Evolutionary conservation across 2,329 filamentous ascomycete genomes (phyloP).

Genomic region (Venturia aucupariae): DNA sequence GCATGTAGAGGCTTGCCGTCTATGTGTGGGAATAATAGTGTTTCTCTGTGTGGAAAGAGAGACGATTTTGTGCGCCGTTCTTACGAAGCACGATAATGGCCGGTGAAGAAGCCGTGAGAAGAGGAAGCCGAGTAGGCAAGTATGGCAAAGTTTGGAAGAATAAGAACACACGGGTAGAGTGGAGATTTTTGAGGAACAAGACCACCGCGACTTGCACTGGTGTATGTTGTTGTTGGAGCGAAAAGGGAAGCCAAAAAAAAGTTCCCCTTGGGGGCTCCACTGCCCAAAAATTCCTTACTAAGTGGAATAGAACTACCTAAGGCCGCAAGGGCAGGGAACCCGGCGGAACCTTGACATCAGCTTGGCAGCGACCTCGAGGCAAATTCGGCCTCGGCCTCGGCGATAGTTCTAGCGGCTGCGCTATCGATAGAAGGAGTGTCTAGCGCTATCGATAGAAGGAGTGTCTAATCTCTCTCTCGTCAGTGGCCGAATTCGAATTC

Average conservation of each 20-base stretch:
- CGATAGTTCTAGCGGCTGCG: neutral
- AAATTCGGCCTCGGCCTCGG: neutral
- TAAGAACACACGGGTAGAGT: neutral
- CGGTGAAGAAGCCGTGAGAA: neutral
- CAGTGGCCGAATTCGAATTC: neutral
- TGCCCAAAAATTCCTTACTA: neutral
- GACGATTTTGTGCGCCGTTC: neutral
- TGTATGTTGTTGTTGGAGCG: conserved; percentile 4
- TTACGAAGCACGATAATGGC: neutral
- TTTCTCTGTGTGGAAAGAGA: neutral
- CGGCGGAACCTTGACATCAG: too few species aligned
- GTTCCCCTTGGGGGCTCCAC: neutral
- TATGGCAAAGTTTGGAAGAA: neutral
- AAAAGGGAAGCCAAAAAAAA: neutral
- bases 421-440: neutral
- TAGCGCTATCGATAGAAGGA: neutral
- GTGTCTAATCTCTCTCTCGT: neutral
- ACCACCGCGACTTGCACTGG: conserved; percentile 5
- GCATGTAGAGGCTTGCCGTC: conserved; percentile 27
- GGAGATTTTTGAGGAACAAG: conserved; percentile 6
- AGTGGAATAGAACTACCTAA: neutral
- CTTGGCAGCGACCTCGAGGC: too few species aligned
- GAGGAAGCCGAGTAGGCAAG: neutral
- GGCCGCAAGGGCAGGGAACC: too few species aligned
- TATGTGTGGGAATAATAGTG: neutral